These are phyloP conservation scores for Pythium diclinum DNA, from an alignment of 352 stramenopile species.

Conservation along the genomic window DNA sequence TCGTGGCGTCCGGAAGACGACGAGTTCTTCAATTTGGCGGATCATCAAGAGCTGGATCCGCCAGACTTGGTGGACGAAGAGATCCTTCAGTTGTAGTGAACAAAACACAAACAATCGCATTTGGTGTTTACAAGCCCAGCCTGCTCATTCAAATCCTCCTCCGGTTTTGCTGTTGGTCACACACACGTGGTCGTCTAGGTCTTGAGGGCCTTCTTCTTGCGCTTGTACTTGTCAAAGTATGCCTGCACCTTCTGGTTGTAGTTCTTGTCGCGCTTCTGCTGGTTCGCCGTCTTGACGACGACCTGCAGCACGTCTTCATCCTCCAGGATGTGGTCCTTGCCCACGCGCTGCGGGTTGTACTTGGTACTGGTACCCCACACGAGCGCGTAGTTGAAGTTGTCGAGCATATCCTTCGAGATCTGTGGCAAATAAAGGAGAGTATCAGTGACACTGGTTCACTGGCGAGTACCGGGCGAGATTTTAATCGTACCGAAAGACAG, in stretches of 20 bases:
- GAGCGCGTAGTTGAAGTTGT: conserved; percentile 97
- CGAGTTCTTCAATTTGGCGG: conserved; percentile 38
- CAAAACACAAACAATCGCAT: conserved; percentile 3
- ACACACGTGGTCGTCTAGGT: conserved; percentile 42
- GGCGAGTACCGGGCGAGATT: neutral
- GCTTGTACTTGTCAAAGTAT: conserved; percentile 96
- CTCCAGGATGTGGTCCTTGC: conserved; percentile 92
- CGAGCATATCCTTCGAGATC: conserved; percentile 91
- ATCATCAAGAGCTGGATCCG: conserved; percentile 23
- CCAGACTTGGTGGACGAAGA: conserved; percentile 7
- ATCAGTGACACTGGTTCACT: neutral
- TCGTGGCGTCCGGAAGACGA: conserved; percentile 51
- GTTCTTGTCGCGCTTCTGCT: conserved; percentile 98
- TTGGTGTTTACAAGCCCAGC: conserved; percentile 13
- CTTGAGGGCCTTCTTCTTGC: conserved; percentile 94
- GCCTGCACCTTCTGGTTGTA: conserved; percentile 95
- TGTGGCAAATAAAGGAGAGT: conserved; percentile 22
- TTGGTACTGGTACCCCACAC: conserved; percentile 98
- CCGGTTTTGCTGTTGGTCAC: too few species aligned
- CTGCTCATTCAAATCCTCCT: conserved; percentile 5
- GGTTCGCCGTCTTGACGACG: conserved; percentile 97
- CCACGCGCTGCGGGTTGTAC: conserved; percentile 96
- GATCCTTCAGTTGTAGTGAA: conserved; percentile 14
- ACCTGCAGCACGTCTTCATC: conserved; percentile 99
- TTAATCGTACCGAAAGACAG: conserved; percentile 69